phyloP scores from a whole-genome alignment of 768 basidiomycete genomes.

The Dendrothele bispora region DNA sequence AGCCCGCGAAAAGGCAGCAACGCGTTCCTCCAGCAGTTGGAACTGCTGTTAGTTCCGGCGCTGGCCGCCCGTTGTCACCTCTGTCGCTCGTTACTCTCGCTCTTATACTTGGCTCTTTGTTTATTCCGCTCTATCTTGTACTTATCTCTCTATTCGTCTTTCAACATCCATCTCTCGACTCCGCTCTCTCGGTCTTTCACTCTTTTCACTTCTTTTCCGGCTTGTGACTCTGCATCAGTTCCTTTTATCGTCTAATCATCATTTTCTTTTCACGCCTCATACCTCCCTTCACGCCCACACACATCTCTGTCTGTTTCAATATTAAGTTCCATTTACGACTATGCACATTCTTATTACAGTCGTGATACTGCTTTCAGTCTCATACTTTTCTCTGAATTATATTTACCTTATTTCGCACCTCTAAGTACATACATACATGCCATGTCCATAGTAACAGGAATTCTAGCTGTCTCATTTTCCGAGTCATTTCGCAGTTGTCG shows the following conservation, averaged over 20 bases:
- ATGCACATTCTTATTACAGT: constrained; percentile 14
- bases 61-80: constrained; percentile 12
- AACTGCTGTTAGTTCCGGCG: constrained; percentile 61
- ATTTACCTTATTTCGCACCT: constrained; percentile 46
- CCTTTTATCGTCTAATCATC: constrained; percentile 26
- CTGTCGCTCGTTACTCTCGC: constrained; percentile 15
- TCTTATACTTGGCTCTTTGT: constrained; percentile 12
- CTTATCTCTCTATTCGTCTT: constrained; percentile 2
- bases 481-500: no score
- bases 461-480: no score
- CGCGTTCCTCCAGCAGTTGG: constrained; percentile 54
- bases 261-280: constrained; percentile 8
- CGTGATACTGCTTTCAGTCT: constrained; percentile 19
- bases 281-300: constrained; percentile 13
- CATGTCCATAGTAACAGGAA: constrained; percentile 25
- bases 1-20: constrained; percentile 55
- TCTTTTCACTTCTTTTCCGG: constrained; percentile 15
- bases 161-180: constrained; percentile 10
- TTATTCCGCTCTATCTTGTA: constrained; percentile 10
- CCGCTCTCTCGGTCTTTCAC: constrained; percentile 20
- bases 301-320: constrained; percentile 18
- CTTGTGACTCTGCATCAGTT: constrained; percentile 23
- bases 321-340: constrained; percentile 15
- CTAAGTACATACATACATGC: constrained; percentile 36
- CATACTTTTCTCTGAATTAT: constrained; percentile 29